A percentile compares a stretch with the other conserved stretches of the same genome.
Evolutionary conservation across 2,329 filamentous ascomycete species (phyloP).

Genomic region (Passalora sequoiae): DNA sequence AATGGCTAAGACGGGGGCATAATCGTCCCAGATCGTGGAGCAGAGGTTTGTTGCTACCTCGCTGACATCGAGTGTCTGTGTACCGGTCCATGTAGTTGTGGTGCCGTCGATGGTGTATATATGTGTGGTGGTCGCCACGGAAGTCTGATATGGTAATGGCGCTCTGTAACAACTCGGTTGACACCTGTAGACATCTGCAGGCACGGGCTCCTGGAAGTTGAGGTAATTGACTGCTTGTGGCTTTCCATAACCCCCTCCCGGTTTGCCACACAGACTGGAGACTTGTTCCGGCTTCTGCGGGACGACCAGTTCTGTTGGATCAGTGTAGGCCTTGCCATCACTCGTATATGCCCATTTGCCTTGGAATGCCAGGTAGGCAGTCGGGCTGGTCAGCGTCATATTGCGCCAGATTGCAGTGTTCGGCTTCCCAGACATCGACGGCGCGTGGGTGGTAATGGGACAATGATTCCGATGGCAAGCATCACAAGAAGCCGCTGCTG

Average conservation of each 20-base stretch:
- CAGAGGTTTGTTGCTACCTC: slow-evolving; percentile 18
- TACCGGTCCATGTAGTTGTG: slow-evolving; percentile 1
- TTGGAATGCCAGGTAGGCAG: slow-evolving; percentile 21
- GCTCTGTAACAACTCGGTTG: slow-evolving; percentile 20
- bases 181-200: slow-evolving; percentile 22
- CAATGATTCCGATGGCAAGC: slow-evolving; percentile 12
- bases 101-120: slow-evolving; percentile 3
- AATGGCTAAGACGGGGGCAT: slow-evolving; percentile 18
- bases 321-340: slow-evolving; percentile 6
- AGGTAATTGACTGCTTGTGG: slow-evolving; percentile 20
- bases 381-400: slow-evolving; percentile 23
- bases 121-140: background rate
- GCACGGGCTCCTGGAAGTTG: slow-evolving; percentile 18
- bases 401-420: slow-evolving; percentile 18
- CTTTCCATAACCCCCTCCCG: slow-evolving; percentile 12
- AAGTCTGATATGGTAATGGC: slow-evolving; percentile 6
- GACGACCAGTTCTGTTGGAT: slow-evolving; percentile 14
- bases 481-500: slow-evolving; percentile 7
- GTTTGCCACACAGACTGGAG: slow-evolving; percentile 18
- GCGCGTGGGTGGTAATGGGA: slow-evolving; percentile 14
- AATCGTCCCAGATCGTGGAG: slow-evolving; percentile 26
- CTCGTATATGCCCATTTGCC: slow-evolving; percentile 17
- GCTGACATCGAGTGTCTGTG: background rate
- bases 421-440: slow-evolving; percentile 17
- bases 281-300: slow-evolving; percentile 15